Conservation (phyloP, 2,329 filamentous ascomycete genomes). For the Neoarthrinium moseri region DNA sequence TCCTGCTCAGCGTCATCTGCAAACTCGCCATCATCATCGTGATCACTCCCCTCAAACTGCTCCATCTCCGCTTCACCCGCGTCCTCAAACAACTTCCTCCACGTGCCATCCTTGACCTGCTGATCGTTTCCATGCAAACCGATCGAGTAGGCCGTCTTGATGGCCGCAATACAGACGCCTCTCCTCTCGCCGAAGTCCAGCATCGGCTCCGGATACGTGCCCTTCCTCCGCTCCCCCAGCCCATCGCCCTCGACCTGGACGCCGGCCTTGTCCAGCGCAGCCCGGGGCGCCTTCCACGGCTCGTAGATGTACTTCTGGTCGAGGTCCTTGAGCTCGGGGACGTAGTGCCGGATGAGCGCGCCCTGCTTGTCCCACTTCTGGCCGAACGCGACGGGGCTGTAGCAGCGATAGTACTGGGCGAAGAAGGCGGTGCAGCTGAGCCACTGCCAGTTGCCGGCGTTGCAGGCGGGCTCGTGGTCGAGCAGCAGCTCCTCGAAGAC, state of each 20-base stretch:
- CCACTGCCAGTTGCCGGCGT: constrained; percentile 79
- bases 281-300: constrained; percentile 70
- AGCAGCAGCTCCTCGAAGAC: constrained; percentile 76
- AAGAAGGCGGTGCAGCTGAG: constrained; percentile 74
- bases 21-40: constrained; percentile 31
- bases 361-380: constrained; percentile 76
- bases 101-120: constrained; percentile 59
- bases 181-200: constrained; percentile 69
- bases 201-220: constrained; percentile 71
- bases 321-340: constrained; percentile 63
- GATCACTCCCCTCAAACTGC: constrained; percentile 31
- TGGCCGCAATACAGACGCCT: constrained; percentile 60
- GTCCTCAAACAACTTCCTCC: constrained; percentile 45
- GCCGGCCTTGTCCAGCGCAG: constrained; percentile 67
- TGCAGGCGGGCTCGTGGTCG: constrained; percentile 73
- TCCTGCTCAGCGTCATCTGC: constrained; percentile 21
- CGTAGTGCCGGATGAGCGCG: constrained; percentile 60
- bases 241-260: constrained; percentile 55
- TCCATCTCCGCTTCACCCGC: constrained; percentile 38
- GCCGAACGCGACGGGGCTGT: constrained; percentile 69
- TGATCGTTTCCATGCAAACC: constrained; percentile 64
- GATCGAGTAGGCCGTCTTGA: constrained; percentile 69
- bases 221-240: constrained; percentile 37
- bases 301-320: constrained; percentile 75
- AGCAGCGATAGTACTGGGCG: constrained; percentile 68